A percentile compares a stretch with the other conserved stretches of the same genome.
Conservation (phyloP, 1,139 yeast genomes). For the Kodamaea arcana region DNA sequence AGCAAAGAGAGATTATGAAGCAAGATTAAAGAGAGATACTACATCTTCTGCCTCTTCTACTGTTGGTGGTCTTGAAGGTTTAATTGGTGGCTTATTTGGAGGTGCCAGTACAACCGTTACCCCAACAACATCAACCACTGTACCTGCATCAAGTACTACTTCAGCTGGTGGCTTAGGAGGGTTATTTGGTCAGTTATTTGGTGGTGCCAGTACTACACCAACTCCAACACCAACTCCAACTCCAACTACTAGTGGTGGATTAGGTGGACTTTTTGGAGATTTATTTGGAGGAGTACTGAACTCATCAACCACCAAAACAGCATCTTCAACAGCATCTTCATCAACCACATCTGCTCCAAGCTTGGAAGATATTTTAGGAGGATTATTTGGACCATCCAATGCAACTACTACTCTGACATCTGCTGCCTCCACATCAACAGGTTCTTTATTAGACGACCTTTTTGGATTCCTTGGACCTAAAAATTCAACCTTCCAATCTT, state of each 20-base stretch:
- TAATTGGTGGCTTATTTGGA: slow-evolving; percentile 9
- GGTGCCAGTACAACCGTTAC: slow-evolving; percentile 5
- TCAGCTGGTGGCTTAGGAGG: slow-evolving; percentile 6
- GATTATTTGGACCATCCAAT: slow-evolving; percentile 7
- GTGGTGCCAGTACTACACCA: slow-evolving; percentile 9
- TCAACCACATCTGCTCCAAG: slow-evolving; percentile 13
- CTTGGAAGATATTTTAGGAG: slow-evolving; percentile 12
- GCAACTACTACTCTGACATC: slow-evolving; percentile 1
- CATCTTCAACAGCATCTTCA: slow-evolving; percentile 9
- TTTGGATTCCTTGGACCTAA: slow-evolving; percentile 7
- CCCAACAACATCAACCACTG: slow-evolving; percentile 5
- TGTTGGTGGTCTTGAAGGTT: slow-evolving; percentile 6
- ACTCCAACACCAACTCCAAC: slow-evolving; percentile 6
- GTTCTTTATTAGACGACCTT: slow-evolving; percentile 4
- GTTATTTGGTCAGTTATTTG: slow-evolving; percentile 11
- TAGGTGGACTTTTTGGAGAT: slow-evolving; percentile 12
- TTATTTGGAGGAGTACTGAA: slow-evolving; percentile 13
- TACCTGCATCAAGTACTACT: slow-evolving; percentile 10
- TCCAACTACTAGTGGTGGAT: slow-evolving; percentile 7
- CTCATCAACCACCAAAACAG: not conserved
- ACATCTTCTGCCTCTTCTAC: slow-evolving; percentile 1
- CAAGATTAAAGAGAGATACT: not conserved
- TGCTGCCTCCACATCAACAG: slow-evolving; percentile 3
- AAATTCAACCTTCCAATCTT: slow-evolving; percentile 4
- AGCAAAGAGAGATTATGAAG: too few species aligned